Base-by-base conservation (phyloP, 176 grass and related monocot genomes). In the Coix lacrymajobi region DNA sequence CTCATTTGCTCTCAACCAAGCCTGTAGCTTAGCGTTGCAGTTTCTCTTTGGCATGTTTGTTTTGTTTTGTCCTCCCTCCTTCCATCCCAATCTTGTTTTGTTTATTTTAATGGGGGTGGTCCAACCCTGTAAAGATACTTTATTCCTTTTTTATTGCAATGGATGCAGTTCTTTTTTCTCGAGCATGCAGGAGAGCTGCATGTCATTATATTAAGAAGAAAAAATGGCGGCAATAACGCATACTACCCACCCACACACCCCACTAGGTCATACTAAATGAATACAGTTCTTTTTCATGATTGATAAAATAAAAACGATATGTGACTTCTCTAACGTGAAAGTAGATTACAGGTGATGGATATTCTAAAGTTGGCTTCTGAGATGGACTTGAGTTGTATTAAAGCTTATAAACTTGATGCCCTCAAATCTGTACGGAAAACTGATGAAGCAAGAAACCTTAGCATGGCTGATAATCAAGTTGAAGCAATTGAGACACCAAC, bases 311-410 rank as follows among this genome's bases (percentile, higher is more conserved):
- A 71, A 43, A 71, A 16, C 0, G 25, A 29, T 71, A 45, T 46
- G 43, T 17, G 31, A 73, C 48, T 62, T 57, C 41, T 64, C 69
- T 94, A 83, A 87, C 72, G 86, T 62, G 63, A 75, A 82, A 75
- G 25, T 84, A 71, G 14, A 71, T 91, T 94, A 72, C 87, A 95
- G 92, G 96, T 98, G 65, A 98, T 98, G 96, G 89, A 92, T 82
- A 88, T 95, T 86, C 75, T 95, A 76, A 98, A 95, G 71, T 91
- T 93, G 90, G 92, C 91, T 37, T 85, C 91, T 38, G 96, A 98
- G 87, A 95, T 98, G 96, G 91, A 87, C 87, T 81, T 98, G 88
- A 87, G 85, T 81, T 98, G 87, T 76, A 98, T 98, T 88, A 95
- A 91, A 82, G 92, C 92, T 79, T 98, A 90, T 91, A 98, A 93